Conservation (phyloP, 345 rosid species). For the Mallotus nudiflorus region DNA sequence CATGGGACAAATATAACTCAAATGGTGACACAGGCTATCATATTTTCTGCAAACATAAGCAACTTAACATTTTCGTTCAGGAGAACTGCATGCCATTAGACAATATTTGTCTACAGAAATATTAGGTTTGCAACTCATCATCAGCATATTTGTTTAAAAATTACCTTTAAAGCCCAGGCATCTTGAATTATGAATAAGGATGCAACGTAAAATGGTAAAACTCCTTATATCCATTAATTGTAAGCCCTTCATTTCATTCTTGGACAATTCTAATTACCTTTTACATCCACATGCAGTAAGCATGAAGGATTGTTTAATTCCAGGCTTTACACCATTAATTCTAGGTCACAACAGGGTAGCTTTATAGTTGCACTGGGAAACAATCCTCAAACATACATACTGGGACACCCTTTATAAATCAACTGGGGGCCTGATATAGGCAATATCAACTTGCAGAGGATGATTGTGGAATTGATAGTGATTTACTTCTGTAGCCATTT, state of each 20-base stretch:
- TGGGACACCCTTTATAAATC: not conserved
- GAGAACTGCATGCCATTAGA: not conserved
- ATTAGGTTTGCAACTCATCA: not conserved
- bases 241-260: not conserved
- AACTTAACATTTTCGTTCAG: not conserved
- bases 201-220: not conserved
- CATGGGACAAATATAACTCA: not conserved
- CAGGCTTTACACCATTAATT: not conserved
- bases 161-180: not conserved
- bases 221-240: not conserved
- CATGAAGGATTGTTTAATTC: not conserved
- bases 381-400: not conserved
- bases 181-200: not conserved
- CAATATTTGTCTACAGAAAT: not conserved
- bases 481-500: not conserved
- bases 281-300: not conserved
- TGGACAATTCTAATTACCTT: not conserved
- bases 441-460: not conserved
- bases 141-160: not conserved
- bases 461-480: not conserved
- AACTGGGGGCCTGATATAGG: not conserved
- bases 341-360: not conserved
- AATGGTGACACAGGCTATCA: not conserved
- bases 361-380: not conserved
- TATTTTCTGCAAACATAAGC: not conserved